A percentile compares a stretch with the other conserved stretches of the same genome.
These are phyloP conservation scores for Metschnikowia rubicola DNA, from an alignment of 805 yeast species.

Conservation along the genomic window DNA sequence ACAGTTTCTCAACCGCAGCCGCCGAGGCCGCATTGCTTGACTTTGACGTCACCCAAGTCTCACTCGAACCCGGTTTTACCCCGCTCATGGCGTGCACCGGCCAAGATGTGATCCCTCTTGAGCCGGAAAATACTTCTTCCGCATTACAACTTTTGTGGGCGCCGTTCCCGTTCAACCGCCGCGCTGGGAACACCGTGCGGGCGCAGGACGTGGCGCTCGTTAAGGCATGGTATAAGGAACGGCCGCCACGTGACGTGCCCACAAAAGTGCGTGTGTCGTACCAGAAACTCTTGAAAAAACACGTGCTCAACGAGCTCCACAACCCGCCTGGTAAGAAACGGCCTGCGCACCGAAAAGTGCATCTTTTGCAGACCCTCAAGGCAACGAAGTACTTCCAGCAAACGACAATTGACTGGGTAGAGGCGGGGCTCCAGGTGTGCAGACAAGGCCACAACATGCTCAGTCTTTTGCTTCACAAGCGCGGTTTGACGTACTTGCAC, in stretches of 20 bases:
- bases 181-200: conserved; percentile 68
- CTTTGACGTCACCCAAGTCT: conserved; percentile 16
- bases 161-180: conserved; percentile 78
- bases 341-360: conserved; percentile 43
- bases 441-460: conserved; percentile 93
- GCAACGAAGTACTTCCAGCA: conserved; percentile 86
- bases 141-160: conserved; percentile 77
- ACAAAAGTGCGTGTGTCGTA: conserved; percentile 82
- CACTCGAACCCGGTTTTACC: conserved; percentile 39
- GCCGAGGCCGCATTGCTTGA: conserved; percentile 25
- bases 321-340: conserved; percentile 31
- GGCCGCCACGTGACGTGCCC: conserved; percentile 59
- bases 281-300: conserved; percentile 78
- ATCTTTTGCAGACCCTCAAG: conserved; percentile 61
- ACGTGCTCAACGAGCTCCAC: conserved; percentile 70
- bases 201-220: conserved; percentile 88
- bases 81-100: conserved; percentile 45
- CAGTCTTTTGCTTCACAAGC: conserved; percentile 81
- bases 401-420: conserved; percentile 96
- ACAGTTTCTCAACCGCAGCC: conserved; percentile 9
- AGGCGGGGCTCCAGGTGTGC: conserved; percentile 93
- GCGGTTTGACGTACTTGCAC: conserved; percentile 88
- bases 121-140: conserved; percentile 40
- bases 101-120: conserved; percentile 16
- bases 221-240: conserved; percentile 77